Percentiles rank a stretch among this genome's conserved stretches.
These are phyloP conservation scores for Botrytis cinerea DNA, from an alignment of 2,329 filamentous ascomycete species.

Conservation along the genomic window DNA sequence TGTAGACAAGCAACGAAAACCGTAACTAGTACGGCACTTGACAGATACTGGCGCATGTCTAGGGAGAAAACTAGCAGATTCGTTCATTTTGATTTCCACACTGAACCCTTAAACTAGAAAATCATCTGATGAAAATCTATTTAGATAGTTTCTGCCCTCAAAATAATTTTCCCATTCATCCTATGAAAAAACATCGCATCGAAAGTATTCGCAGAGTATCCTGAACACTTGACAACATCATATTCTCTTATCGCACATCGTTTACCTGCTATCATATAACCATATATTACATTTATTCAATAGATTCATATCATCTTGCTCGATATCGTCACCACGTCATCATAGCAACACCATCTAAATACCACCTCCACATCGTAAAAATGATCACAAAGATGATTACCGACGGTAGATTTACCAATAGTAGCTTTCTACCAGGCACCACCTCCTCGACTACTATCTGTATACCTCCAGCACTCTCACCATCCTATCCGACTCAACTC, in stretches of 20 bases:
- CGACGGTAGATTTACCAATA: not conserved
- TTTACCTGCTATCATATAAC: not conserved
- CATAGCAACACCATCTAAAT: not conserved
- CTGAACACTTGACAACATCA: not conserved
- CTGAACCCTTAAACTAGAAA: not conserved
- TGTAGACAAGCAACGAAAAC: not conserved
- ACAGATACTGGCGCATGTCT: not conserved
- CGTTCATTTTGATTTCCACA: not conserved
- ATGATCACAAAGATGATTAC: not conserved
- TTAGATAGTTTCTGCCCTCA: not conserved
- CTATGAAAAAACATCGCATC: not conserved
- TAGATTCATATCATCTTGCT: not conserved
- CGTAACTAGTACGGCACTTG: not conserved
- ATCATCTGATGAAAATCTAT: not conserved
- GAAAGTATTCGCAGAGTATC: not conserved
- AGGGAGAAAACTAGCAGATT: not conserved
- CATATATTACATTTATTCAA: not conserved
- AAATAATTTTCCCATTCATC: not conserved
- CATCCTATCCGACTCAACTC: not conserved
- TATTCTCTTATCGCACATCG: not conserved
- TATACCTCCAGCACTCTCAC: not conserved
- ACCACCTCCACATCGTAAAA: not conserved
- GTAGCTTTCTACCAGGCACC: not conserved
- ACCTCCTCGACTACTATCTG: not conserved
- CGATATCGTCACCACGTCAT: not conserved